Evolutionary conservation across 768 basidiomycete genomes (phyloP).

Genomic region (Naematelia encephala): DNA sequence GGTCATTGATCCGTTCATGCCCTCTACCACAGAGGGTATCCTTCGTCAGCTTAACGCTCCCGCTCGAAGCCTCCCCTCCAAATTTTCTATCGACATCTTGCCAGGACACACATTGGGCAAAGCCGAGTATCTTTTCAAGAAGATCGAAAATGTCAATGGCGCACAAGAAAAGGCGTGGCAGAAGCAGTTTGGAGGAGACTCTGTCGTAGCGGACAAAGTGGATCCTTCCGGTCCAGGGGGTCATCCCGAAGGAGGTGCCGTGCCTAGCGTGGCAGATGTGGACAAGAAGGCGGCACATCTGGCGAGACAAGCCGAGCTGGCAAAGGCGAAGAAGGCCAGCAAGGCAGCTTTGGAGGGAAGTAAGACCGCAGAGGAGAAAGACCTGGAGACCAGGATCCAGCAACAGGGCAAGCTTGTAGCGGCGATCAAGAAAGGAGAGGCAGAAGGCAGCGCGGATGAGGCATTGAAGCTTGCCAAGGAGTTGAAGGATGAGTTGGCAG

Average conservation of each 20-base stretch:
- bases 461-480: constrained; percentile 31
- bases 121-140: constrained; percentile 87
- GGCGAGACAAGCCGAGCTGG: constrained; percentile 54
- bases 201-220: constrained; percentile 35
- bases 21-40: constrained; percentile 75
- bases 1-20: constrained; percentile 94
- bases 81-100: constrained; percentile 73
- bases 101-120: constrained; percentile 78
- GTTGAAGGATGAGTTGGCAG: constrained; percentile 39
- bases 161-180: constrained; percentile 68
- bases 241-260: constrained; percentile 51
- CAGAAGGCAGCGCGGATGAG: constrained; percentile 50
- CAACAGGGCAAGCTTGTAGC: constrained; percentile 74
- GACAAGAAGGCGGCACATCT: constrained; percentile 38
- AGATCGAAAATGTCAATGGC: constrained; percentile 68
- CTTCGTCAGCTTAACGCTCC: constrained; percentile 85
- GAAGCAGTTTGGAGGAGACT: constrained; percentile 68
- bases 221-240: constrained; percentile 47
- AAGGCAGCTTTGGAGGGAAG: constrained; percentile 49
- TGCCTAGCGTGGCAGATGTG: constrained; percentile 50
- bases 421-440: constrained; percentile 57
- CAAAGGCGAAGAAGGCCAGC: constrained; percentile 54
- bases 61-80: constrained; percentile 69
- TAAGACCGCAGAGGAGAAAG: constrained; percentile 69
- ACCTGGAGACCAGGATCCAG: constrained; percentile 69